Conservation (phyloP, 495 filamentous ascomycete genomes). For the Penicillium cataractarum region DNA sequence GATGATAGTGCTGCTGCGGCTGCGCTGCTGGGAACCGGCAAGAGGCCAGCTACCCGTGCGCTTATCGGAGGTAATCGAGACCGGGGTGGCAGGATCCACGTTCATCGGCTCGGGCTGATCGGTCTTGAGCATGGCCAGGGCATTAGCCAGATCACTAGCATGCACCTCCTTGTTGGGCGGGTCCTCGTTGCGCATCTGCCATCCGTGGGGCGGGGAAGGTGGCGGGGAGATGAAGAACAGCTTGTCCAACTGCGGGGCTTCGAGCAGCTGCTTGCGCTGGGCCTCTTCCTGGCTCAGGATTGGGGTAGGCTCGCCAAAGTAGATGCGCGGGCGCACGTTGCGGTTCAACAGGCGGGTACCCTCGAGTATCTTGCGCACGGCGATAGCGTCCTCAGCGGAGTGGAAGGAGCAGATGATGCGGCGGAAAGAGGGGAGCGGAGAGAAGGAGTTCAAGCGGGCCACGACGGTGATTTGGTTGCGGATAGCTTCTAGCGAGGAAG, state of each 20-base stretch:
- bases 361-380: constrained; percentile 71
- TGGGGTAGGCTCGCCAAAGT: constrained; percentile 83
- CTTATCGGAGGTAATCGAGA: constrained; percentile 44
- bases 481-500: constrained; percentile 74
- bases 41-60: constrained; percentile 45
- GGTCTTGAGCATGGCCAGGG: constrained; percentile 69
- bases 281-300: constrained; percentile 60
- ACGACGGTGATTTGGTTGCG: constrained; percentile 67
- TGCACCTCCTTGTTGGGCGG: constrained; percentile 94
- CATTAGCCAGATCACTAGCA: constrained; percentile 82
- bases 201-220: constrained; percentile 87
- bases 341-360: constrained; percentile 66
- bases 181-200: constrained; percentile 87
- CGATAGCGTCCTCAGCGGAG: constrained; percentile 70
- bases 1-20: constrained; percentile 69
- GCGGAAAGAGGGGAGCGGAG: constrained; percentile 88
- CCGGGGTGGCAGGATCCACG: constrained; percentile 39
- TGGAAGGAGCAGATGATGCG: constrained; percentile 91
- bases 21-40: constrained; percentile 43
- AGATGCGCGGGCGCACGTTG: constrained; percentile 69
- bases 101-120: constrained; percentile 30
- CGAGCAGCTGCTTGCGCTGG: constrained; percentile 59
- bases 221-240: constrained; percentile 97
- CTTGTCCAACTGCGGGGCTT: constrained; percentile 83
- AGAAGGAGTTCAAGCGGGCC: constrained; percentile 81